Evolutionary conservation across 768 basidiomycete species (phyloP), one percentile per base, ranked within the genome.

Genomic region (Steccherinum ochraceum): DNA sequence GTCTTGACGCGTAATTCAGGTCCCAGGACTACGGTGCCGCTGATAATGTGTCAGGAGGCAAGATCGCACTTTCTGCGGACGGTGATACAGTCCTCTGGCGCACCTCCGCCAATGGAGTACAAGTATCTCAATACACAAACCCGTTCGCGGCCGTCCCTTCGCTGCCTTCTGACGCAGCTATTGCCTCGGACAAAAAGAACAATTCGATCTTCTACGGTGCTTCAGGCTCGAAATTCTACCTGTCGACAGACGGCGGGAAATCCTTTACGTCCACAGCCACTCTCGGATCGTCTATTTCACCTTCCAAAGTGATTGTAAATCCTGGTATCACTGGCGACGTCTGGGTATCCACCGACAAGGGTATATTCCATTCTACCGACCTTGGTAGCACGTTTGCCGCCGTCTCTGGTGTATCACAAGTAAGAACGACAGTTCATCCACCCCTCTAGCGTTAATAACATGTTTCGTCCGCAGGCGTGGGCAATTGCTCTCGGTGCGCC

Each of bases 141-240:
- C 46, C 76, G 1, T 84, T 84, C 62, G 63, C 68, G 2, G 57
- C 70, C 2, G 81, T 84, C 24, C 57, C 76, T 0, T 65, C 73
- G 12, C 72, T 85, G 3, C 82, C 83, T 0, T 69, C 76, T 2
- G 64, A 60, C 35, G 74, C 81, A 1, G 72, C 68, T 12, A 83
- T 86, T 54, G 81, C 81, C 7, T 78, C 83, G 2, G 83, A 86
- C 66, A 84, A 83, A 64, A 69, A 69, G 55, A 74, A 74, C 62
- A 73, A 78, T 60, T 62, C 71, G 0, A 59, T 80, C 44, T 83
- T 84, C 69, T 84, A 84, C 57, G 82, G 72, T 18, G 82, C 80
- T 16, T 71, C 76, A 19, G 72, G 73, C 0, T 70, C 72, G 16
- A 69, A 64, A 21, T 83, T 84, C 71, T 85, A 82, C 57, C 53